Evolutionary conservation across 108 stramenopile genomes (phyloP), one percentile per base, ranked within the genome.

Genomic region (Cyclostephanos invisitatus): DNA sequence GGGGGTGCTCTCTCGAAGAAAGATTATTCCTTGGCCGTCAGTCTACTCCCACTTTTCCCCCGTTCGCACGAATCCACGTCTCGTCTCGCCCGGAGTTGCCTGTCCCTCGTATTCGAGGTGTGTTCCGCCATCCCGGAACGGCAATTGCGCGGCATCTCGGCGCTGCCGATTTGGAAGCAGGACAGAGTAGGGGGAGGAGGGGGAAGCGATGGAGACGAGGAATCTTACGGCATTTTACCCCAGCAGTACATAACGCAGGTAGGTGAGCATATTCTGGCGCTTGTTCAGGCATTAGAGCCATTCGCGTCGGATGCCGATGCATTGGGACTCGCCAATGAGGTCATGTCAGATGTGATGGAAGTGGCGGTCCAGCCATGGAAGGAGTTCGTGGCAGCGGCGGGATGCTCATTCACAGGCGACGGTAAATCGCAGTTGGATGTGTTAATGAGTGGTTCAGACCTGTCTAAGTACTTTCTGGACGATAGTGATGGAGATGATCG

Each of bases 271-370:
- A 90, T 94, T 83, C 62, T 94, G 50, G 87, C 93, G 12, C 62
- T 94, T 51, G 93, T 94, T 4, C 93, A 94, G 62, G 86, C 89
- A 15, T 77, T 94, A 54, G 93, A 94, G 66, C 93, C 93, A 4
- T 91, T 94, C 82, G 89, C 93, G 7, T 91, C 87, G 10, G 87
- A 91, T 72, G 61, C 64, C 14, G 81, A 87, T 40, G 75, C 88
- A 3, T 65, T 94, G 38, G 79, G 80, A n/a, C 46, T 94, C 51
- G 93, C 90, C 22, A 91, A 89, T 72, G 87, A 91, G 70, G 90
- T 88, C 47, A 94, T 94, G 93, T 42, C 36, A 7, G 82, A 75
- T 36, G 83, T 91, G 5, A 78, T 70, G 38, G 83, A 86, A 35
- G 89, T 94, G 40, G 89, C 90, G 7, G 64, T 90, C 17, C 83